Evolutionary conservation across 2,329 filamentous ascomycete genomes (phyloP), one percentile per base, ranked within the genome.

Genomic region (Fusarium sp.): DNA sequence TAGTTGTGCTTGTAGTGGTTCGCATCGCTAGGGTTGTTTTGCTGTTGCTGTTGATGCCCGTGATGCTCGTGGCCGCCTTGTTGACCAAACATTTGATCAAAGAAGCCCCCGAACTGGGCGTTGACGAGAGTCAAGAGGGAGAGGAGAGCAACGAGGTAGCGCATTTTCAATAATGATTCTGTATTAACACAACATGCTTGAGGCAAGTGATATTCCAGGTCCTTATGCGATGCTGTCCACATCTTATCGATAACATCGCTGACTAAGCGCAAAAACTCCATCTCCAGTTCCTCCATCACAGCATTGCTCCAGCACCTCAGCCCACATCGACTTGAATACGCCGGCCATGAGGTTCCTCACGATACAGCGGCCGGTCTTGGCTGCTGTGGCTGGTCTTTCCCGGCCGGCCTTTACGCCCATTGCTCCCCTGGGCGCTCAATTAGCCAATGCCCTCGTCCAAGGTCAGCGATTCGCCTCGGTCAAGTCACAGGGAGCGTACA

Each of bases 81-180:
- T 15, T 68, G 67, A 69, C 87, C 85, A 76, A 99, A 98, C 92
- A 98, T 97, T 72, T 98, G 92, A 76, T 97, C 93, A 79, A 98
- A 99, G 85, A 99, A 97, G 64, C 73, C 70, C 74, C 92, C 90
- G 77, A 98, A 98, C 78, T 98, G 94, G 10, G 92, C 92, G 54
- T 84, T 80, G 5, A 83, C 87, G 13, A 86, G 77, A 61, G 85
- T 78, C 57, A 91, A 73, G 26, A 92, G 76, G 45, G 91, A 79
- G 13, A 92, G 74, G 19, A 87, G 66, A 40, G 83, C 69, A 47
- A 83, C 39, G 12, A 77, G 45, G 34, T 70, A 64, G 12, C 68
- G 72, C 75, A 77, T 77, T 24, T 55, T 74, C 25, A 39, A 6
- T n/a, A 34, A 19, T 35, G 26, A 28, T 7, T 28, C 26, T 28